Evolutionary conservation across 1,284 basidiomycete genomes (phyloP).

Genomic region (Ustilago xerochloae): DNA sequence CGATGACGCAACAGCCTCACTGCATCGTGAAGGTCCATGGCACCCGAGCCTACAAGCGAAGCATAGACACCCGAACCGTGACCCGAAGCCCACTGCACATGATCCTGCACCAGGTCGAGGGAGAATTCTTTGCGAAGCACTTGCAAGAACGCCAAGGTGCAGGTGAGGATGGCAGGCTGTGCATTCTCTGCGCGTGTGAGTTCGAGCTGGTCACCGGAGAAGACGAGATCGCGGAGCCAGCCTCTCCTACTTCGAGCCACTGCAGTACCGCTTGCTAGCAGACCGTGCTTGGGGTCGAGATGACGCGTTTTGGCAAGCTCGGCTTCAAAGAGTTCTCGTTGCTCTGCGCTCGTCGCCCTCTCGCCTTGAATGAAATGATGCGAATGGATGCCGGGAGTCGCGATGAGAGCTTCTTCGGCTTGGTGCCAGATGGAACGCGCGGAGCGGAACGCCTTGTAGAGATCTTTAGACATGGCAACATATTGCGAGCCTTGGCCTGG

Average conservation of each 20-base stretch:
- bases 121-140: constrained; percentile 63
- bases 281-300: constrained; percentile 41
- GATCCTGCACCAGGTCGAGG: constrained; percentile 59
- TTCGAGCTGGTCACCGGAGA: constrained; percentile 64
- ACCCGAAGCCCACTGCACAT: constrained; percentile 58
- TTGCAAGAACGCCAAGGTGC: constrained; percentile 61
- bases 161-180: constrained; percentile 62
- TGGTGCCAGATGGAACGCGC: constrained; percentile 62
- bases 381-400: constrained; percentile 44
- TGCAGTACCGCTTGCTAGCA: constrained; percentile 45
- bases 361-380: constrained; percentile 36
- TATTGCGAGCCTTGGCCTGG: constrained; percentile 66
- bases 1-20: constrained; percentile 61
- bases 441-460: constrained; percentile 60
- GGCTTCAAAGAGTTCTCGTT: constrained; percentile 57
- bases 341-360: constrained; percentile 24
- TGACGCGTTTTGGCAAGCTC: constrained; percentile 51
- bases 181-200: constrained; percentile 65
- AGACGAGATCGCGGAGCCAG: constrained; percentile 60
- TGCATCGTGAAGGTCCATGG: constrained; percentile 56
- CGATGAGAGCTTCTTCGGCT: constrained; percentile 62
- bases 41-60: constrained; percentile 56
- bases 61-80: constrained; percentile 66
- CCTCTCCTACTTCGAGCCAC: constrained; percentile 42
- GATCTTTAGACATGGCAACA: constrained; percentile 65